These are phyloP conservation scores for Sugiyamaella japonica DNA, from an alignment of 1,139 yeast species.

Conservation along the genomic window DNA sequence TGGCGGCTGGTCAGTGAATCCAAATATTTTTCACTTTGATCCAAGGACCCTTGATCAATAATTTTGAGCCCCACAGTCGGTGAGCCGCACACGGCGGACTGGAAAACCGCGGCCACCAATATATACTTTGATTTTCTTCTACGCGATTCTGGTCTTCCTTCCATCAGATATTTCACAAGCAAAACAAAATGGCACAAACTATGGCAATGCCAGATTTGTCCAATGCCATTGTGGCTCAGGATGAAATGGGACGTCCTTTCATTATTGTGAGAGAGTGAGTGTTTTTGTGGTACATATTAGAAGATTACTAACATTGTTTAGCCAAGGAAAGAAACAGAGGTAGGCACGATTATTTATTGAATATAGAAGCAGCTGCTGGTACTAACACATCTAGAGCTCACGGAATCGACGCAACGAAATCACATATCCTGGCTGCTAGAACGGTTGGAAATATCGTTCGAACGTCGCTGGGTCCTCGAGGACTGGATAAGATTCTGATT, in stretches of 20 bases:
- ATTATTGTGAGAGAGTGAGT: constrained; percentile 82
- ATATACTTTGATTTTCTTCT: constrained; percentile 10
- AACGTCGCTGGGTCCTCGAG: constrained; percentile 95
- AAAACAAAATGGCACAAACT: constrained; percentile 28
- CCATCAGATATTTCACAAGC: background rate
- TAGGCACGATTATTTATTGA: constrained; percentile 10
- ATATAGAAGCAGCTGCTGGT: too few species aligned
- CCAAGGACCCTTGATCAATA: background rate
- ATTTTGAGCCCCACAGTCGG: background rate
- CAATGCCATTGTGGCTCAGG: constrained; percentile 97
- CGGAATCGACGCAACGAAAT: constrained; percentile 93
- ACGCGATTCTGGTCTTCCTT: constrained; percentile 16
- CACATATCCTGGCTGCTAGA: constrained; percentile 91
- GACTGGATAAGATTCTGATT: constrained; percentile 93
- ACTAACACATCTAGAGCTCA: constrained; percentile 53
- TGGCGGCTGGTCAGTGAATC: background rate
- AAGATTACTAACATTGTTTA: constrained; percentile 13
- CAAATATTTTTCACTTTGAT: constrained; percentile 10
- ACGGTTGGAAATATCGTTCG: constrained; percentile 91
- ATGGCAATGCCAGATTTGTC: constrained; percentile 92
- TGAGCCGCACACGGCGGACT: constrained; percentile 2
- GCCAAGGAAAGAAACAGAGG: constrained; percentile 84
- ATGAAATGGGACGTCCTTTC: constrained; percentile 98
- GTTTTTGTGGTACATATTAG: background rate
- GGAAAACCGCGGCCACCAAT: constrained; percentile 1